Evolutionary conservation across 306 rosid genomes (phyloP).

Genomic region (Potentilla sterilis): DNA sequence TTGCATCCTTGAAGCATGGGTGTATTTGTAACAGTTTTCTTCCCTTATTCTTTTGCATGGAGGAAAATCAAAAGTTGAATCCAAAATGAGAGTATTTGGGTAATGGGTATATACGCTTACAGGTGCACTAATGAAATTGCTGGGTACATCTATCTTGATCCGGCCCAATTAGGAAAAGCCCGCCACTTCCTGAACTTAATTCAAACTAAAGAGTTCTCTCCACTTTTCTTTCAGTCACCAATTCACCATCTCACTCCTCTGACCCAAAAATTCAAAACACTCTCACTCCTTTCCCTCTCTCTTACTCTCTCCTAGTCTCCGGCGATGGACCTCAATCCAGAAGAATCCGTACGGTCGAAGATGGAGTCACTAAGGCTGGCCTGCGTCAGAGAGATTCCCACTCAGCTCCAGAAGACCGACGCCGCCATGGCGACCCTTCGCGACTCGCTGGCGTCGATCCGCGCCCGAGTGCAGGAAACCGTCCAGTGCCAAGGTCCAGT

Average conservation of each 20-base stretch:
- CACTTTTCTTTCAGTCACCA: too few species aligned
- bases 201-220: background rate
- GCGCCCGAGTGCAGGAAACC: constrained; percentile 36
- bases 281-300: background rate
- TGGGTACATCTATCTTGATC: background rate
- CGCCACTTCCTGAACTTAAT: background rate
- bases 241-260: background rate
- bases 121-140: background rate
- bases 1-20: too few species aligned
- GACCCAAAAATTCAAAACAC: background rate
- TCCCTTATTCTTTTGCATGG: too few species aligned
- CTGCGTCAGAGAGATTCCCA: constrained; percentile 40
- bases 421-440: constrained; percentile 28
- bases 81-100: too few species aligned
- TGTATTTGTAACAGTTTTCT: too few species aligned
- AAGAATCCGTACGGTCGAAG: constrained; percentile 27
- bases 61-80: too few species aligned
- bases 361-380: constrained; percentile 48
- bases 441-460: constrained; percentile 44
- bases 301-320: background rate
- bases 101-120: too few species aligned
- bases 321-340: constrained; percentile 32
- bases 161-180: too few species aligned
- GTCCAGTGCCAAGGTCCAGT: constrained; percentile 47
- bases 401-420: constrained; percentile 40